phyloP scores from a whole-genome alignment of 345 rosid genomes.

The Brassica incana region DNA sequence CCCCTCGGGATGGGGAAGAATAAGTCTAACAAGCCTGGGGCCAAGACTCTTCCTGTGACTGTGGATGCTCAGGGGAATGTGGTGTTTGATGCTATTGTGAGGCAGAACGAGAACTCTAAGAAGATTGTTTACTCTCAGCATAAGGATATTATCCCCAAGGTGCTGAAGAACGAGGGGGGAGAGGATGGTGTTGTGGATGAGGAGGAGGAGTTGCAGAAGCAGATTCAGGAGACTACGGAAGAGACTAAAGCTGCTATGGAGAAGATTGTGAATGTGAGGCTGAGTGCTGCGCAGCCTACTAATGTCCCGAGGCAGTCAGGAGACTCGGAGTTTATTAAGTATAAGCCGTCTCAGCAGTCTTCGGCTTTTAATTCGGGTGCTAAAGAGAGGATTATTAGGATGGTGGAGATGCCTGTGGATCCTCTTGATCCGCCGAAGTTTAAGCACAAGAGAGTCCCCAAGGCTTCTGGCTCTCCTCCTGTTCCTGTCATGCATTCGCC shows the following conservation, averaged over 20 bases:
- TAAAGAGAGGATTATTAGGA: slow-evolving; percentile 75
- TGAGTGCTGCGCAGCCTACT: slow-evolving; percentile 57
- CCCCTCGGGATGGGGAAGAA: slow-evolving; percentile 68
- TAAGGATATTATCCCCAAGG: slow-evolving; percentile 78
- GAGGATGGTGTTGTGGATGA: slow-evolving; percentile 32
- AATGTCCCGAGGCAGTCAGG: slow-evolving; percentile 68
- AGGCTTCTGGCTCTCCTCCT: slow-evolving; percentile 94
- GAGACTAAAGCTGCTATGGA: slow-evolving; percentile 75
- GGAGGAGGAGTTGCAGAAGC: slow-evolving; percentile 54
- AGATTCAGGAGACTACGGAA: slow-evolving; percentile 47
- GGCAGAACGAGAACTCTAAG: slow-evolving; percentile 46
- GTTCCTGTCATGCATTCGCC: slow-evolving; percentile 99
- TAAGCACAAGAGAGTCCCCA: slow-evolving; percentile 87
- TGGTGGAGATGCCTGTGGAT: slow-evolving; percentile 96
- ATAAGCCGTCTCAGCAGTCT: slow-evolving; percentile 71
- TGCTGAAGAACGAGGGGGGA: slow-evolving; percentile 43
- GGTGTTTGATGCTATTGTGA: slow-evolving; percentile 89
- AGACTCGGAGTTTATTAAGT: slow-evolving; percentile 66
- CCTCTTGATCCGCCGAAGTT: slow-evolving; percentile 98
- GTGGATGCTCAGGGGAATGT: slow-evolving; percentile 89
- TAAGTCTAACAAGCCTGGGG: slow-evolving; percentile 30
- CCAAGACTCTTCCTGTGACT: slow-evolving; percentile 60
- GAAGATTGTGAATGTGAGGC: slow-evolving; percentile 61
- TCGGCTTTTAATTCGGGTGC: slow-evolving; percentile 80
- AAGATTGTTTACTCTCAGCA: slow-evolving; percentile 77